These are phyloP conservation scores for Leucaena leucocephala DNA, from an alignment of 306 rosid genomes.

Conservation along the genomic window DNA sequence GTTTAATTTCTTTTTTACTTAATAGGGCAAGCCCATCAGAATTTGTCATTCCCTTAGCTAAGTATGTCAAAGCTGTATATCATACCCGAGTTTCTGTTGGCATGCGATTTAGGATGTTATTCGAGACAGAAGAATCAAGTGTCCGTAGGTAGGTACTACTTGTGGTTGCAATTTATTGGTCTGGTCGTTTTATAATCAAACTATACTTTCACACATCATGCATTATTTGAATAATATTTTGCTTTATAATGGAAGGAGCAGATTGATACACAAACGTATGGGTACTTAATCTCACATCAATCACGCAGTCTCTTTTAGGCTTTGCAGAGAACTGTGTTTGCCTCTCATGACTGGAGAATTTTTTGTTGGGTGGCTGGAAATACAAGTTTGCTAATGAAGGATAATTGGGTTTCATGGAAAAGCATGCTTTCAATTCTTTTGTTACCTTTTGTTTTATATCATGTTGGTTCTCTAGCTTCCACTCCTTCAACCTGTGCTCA, in stretches of 20 bases:
- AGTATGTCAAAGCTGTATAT: slow-evolving; percentile 69
- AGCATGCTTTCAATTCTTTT: background rate
- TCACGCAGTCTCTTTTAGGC: background rate
- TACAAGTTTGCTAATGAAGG: background rate
- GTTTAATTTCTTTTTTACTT: background rate
- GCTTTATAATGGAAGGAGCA: background rate
- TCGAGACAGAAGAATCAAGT: slow-evolving; percentile 83
- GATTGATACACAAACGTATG: background rate
- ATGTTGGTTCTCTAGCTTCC: background rate
- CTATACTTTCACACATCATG: background rate
- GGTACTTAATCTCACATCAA: background rate
- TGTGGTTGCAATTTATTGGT: slow-evolving; percentile 7
- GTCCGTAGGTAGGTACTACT: slow-evolving; percentile 59
- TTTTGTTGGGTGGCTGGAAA: background rate
- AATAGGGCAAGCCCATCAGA: slow-evolving; percentile 21
- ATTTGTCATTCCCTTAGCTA: slow-evolving; percentile 63
- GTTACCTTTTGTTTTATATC: background rate
- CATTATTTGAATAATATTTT: background rate
- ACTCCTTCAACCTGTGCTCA: background rate
- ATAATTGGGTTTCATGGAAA: background rate
- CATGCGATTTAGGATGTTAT: slow-evolving; percentile 82
- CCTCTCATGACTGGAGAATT: background rate
- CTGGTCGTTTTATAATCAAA: background rate
- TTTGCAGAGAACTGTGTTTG: background rate
- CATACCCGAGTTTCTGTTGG: slow-evolving; percentile 77